A percentile compares a stretch with the other conserved stretches of the same genome.
Conservation (phyloP, 2,329 filamentous ascomycete species). For the Apiospora phragmitis region DNA sequence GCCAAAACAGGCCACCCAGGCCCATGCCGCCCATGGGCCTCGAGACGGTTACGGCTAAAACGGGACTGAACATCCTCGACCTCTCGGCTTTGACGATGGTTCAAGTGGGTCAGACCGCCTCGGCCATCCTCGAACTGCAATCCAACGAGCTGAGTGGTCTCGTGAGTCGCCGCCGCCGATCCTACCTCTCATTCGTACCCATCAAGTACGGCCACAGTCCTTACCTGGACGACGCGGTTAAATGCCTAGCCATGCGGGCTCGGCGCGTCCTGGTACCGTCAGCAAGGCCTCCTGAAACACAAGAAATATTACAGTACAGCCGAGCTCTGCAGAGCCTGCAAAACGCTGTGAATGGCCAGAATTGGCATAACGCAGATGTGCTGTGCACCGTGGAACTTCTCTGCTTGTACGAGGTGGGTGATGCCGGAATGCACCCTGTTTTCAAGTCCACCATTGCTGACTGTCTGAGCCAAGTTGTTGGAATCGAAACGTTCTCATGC, state of each 20-base stretch:
- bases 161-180: constrained; percentile 14
- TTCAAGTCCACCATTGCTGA: neutral
- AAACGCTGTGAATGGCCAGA: constrained; percentile 11
- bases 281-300: neutral
- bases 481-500: constrained; percentile 12
- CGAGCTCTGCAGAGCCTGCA: constrained; percentile 14
- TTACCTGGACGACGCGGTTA: constrained; percentile 19
- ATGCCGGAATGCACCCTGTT: neutral
- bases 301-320: constrained; percentile 10
- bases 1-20: neutral
- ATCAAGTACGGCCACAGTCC: constrained; percentile 15
- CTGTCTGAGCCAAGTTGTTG: constrained; percentile 12
- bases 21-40: constrained; percentile 18
- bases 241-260: constrained; percentile 18
- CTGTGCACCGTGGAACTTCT: constrained; percentile 19
- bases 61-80: constrained; percentile 19
- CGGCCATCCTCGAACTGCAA: constrained; percentile 13
- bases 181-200: constrained; percentile 17
- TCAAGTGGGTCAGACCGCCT: constrained; percentile 17
- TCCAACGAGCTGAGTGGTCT: constrained; percentile 12
- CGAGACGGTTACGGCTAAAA: constrained; percentile 15
- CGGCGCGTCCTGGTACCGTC: constrained; percentile 15
- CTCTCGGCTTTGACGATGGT: constrained; percentile 18
- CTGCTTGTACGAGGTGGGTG: constrained; percentile 19
- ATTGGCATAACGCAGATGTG: constrained; percentile 13